phyloP scores from a whole-genome alignment of 352 stramenopile species.

The Phytophthora pistaciae region DNA sequence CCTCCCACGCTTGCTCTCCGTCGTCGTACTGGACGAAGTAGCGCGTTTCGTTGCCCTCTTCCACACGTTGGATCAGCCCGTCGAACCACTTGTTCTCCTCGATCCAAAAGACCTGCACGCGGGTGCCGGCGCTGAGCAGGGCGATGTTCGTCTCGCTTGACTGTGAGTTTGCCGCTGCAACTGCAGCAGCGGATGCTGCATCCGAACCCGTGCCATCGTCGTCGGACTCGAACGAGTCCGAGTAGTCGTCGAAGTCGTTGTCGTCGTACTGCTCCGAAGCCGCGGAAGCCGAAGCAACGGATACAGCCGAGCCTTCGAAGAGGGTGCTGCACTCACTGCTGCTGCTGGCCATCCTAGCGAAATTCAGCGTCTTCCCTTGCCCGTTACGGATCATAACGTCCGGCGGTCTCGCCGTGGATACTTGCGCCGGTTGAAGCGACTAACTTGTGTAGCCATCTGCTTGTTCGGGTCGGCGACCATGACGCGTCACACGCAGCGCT shows the following conservation, averaged over 20 bases:
- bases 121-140: constrained; percentile 23
- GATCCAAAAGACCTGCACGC: constrained; percentile 58
- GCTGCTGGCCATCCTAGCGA: constrained; percentile 13
- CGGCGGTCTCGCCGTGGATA: constrained; percentile 2
- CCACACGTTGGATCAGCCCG: constrained; percentile 30
- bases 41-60: not conserved
- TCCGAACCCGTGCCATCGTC: constrained; percentile 8
- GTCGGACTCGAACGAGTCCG: constrained; percentile 57
- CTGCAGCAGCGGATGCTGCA: not conserved
- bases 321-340: constrained; percentile 24
- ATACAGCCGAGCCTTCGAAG: constrained; percentile 23
- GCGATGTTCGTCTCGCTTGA: not conserved
- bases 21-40: constrained; percentile 61
- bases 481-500: constrained; percentile 21
- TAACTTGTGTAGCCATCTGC: not conserved
- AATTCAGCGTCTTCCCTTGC: not conserved
- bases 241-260: constrained; percentile 63
- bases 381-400: constrained; percentile 17
- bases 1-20: constrained; percentile 60
- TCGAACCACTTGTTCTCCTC: constrained; percentile 61
- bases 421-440: not conserved
- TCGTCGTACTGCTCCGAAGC: constrained; percentile 41
- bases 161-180: not conserved
- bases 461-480: constrained; percentile 1
- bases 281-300: not conserved